Evolutionary conservation across 208 protist species (phyloP), one percentile per base, ranked within the genome.

Genomic region (Trypanosoma boissoni): DNA sequence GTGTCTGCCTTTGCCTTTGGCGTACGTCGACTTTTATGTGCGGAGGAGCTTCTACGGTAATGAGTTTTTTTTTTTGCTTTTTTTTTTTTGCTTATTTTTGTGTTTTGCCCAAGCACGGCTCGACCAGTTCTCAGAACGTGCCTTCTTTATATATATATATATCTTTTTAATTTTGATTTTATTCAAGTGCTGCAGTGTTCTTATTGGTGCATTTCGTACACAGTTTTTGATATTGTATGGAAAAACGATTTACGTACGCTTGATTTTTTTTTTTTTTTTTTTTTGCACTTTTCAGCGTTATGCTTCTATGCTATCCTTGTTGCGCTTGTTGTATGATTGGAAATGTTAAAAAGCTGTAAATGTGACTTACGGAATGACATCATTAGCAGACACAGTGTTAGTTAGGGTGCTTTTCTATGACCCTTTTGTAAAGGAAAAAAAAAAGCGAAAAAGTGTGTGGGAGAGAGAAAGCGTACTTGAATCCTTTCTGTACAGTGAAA

Each of bases 1-100:
- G 44, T 64, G 27, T 16, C 58, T 20, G 48, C 44, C 16, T 64
- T 64, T 46, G 58, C 58, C 8, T 64, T 56, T 64, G 58, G 58
- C 10, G 46, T 64, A 5, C 58, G 58, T 2, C 46, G 36, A 10
- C 24, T 64, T 18, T 6, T 7, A 18, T 37, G 10, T 37, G 46
- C 58, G 2, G 23, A 34, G 20, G 58, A 64, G 36, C 45, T 64
- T 23, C 18, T 64, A 27, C 5, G 14, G 5, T 51, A 26, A 51
- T 2, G 10, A 54, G 28, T 54, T 54, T 39, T 28, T 7, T 20
- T 32, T 28, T 32, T 54, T 32, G 34, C 34, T 39, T 39, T 12
- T 39, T 39, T 12, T 12, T 39, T 39, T 39, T 39, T 6, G 8
- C 12, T 39, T 12, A 39, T 39, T 39, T 39, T n/a, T n/a, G n/a